Evolutionary conservation across 1,284 basidiomycete genomes (phyloP).

Genomic region (Paramarasmius palmivorus): DNA sequence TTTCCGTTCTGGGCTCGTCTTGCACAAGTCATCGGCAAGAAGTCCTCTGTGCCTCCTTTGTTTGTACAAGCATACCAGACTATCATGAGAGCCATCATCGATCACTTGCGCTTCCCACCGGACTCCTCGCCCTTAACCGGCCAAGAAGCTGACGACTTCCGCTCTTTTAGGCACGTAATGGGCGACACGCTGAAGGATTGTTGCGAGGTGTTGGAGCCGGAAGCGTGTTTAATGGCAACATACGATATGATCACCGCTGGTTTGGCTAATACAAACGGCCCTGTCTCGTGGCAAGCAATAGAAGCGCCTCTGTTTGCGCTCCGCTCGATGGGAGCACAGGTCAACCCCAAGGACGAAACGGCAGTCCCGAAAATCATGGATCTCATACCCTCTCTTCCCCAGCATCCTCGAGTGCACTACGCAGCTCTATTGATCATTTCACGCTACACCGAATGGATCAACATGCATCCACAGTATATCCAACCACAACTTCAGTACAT

Average conservation of each 20-base stretch:
- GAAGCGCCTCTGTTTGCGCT: slow-evolving; percentile 98
- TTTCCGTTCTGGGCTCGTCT: slow-evolving; percentile 99
- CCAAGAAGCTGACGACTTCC: slow-evolving; percentile 93
- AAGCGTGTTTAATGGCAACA: slow-evolving; percentile 80
- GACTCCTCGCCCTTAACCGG: slow-evolving; percentile 67
- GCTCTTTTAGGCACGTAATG: slow-evolving; percentile 96
- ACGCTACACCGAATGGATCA: slow-evolving; percentile 97
- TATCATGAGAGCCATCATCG: slow-evolving; percentile 87
- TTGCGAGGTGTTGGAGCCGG: slow-evolving; percentile 90
- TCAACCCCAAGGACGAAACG: slow-evolving; percentile 82
- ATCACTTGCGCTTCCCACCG: slow-evolving; percentile 90
- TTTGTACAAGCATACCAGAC: slow-evolving; percentile 83
- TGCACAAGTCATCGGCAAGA: slow-evolving; percentile 80
- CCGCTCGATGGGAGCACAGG: slow-evolving; percentile 96
- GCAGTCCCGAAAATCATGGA: slow-evolving; percentile 96
- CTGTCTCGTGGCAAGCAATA: slow-evolving; percentile 90
- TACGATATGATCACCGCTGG: slow-evolving; percentile 82
- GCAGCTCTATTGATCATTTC: slow-evolving; percentile 95
- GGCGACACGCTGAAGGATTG: slow-evolving; percentile 99
- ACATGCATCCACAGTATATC: slow-evolving; percentile 87
- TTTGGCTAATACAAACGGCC: slow-evolving; percentile 54
- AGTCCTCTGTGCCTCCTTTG: slow-evolving; percentile 62
- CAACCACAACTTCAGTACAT: slow-evolving; percentile 88
- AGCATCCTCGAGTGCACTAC: slow-evolving; percentile 92
- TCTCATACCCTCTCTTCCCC: slow-evolving; percentile 87